phyloP scores from a whole-genome alignment of 148 eudicot genomes.

The Salicornia ramosissima region DNA sequence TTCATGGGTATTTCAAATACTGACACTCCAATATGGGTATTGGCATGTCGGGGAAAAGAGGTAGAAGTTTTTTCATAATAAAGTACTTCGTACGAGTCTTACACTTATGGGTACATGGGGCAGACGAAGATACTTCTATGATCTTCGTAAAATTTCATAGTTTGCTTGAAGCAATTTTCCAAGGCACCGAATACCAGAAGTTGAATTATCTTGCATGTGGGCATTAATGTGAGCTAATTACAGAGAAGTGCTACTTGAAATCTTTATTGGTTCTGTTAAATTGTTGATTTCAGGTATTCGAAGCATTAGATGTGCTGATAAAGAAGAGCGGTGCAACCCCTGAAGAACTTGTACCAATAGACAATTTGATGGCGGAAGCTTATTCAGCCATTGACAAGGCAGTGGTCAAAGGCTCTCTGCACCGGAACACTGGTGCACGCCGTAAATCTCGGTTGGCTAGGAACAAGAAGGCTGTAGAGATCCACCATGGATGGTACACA shows the following conservation, averaged over 20 bases:
- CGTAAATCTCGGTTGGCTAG: conserved; percentile 88
- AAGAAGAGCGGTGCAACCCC: conserved; percentile 55
- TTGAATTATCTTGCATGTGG: neutral
- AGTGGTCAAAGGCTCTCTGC: conserved; percentile 66
- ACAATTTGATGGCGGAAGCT: conserved; percentile 75
- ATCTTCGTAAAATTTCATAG: too few relatives aligned
- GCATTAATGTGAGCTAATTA: neutral
- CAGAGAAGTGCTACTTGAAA: neutral
- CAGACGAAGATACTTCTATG: too few relatives aligned
- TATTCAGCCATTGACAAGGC: conserved; percentile 84
- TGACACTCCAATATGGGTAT: too few relatives aligned
- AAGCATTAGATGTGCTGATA: conserved; percentile 53
- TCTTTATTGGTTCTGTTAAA: neutral
- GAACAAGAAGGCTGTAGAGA: conserved; percentile 71
- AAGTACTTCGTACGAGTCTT: too few relatives aligned
- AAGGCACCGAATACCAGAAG: too few relatives aligned
- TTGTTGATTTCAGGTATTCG: conserved; percentile 48
- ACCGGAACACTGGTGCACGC: conserved; percentile 80
- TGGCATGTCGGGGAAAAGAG: too few relatives aligned
- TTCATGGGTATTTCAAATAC: too few relatives aligned
- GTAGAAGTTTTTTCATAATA: too few relatives aligned
- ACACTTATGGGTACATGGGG: too few relatives aligned
- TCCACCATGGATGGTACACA: conserved; percentile 82
- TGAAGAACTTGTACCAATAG: conserved; percentile 61
- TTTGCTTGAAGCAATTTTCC: too few relatives aligned